phyloP scores from a whole-genome alignment of 2,329 filamentous ascomycete species.

The Phaeosphaeriaceae sp. region DNA sequence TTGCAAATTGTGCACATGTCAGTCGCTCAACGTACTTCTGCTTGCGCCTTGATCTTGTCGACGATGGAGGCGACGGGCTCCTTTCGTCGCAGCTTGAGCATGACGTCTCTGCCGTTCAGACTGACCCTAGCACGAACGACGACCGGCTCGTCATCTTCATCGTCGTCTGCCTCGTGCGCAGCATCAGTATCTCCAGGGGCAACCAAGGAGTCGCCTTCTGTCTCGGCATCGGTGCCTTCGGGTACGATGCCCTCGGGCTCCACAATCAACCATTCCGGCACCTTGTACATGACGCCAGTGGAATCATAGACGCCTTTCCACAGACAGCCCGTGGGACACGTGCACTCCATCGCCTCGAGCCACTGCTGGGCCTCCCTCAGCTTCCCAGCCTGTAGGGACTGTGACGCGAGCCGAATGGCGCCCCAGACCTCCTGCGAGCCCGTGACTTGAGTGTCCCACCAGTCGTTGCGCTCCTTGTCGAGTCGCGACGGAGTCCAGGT shows the following conservation, averaged over 20 bases:
- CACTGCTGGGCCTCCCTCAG: constrained; percentile 73
- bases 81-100: constrained; percentile 43
- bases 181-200: constrained; percentile 32
- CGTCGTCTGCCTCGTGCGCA: constrained; percentile 25
- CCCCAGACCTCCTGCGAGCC: constrained; percentile 82
- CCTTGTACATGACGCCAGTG: constrained; percentile 51
- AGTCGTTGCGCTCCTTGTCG: constrained; percentile 75
- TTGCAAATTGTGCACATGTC: background rate
- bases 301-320: constrained; percentile 55
- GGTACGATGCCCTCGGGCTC: constrained; percentile 51
- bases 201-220: background rate
- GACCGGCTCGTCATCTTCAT: constrained; percentile 29
- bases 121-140: constrained; percentile 48
- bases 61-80: constrained; percentile 70
- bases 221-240: constrained; percentile 25
- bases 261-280: constrained; percentile 55
- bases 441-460: constrained; percentile 89
- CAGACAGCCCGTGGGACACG: constrained; percentile 52
- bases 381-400: constrained; percentile 66
- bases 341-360: constrained; percentile 73
- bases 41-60: constrained; percentile 68
- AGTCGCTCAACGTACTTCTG: constrained; percentile 59
- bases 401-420: constrained; percentile 71
- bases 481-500: constrained; percentile 67
- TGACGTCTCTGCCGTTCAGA: constrained; percentile 47